These are phyloP conservation scores for Rhynchosporium graminicola DNA, from an alignment of 2,329 filamentous ascomycete species.

Conservation along the genomic window DNA sequence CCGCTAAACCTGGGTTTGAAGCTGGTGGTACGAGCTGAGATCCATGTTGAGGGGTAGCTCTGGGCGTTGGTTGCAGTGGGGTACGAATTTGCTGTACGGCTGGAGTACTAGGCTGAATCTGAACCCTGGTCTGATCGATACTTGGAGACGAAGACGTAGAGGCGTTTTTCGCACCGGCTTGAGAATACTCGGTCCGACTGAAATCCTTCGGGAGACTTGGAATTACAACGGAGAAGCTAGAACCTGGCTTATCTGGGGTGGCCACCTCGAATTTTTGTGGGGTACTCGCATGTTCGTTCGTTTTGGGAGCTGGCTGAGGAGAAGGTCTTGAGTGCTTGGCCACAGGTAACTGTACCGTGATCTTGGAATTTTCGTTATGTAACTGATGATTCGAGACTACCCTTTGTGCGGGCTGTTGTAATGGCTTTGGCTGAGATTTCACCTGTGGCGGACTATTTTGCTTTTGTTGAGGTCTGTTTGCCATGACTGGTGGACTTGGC, in stretches of 20 bases:
- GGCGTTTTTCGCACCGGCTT: background rate
- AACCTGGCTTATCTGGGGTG: constrained; percentile 44
- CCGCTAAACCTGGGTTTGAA: constrained; percentile 24
- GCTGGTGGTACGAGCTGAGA: constrained; percentile 17
- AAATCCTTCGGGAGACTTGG: constrained; percentile 32
- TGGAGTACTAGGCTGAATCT: constrained; percentile 9
- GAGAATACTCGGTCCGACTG: constrained; percentile 32
- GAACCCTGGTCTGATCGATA: background rate
- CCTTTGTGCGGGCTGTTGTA: constrained; percentile 8
- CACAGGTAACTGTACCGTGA: constrained; percentile 22
- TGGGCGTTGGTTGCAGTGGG: constrained; percentile 1
- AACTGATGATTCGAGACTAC: constrained; percentile 19
- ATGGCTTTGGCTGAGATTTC: constrained; percentile 27
- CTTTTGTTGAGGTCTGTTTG: constrained; percentile 4
- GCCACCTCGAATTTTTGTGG: constrained; percentile 8
- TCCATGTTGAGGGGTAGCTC: constrained; percentile 10
- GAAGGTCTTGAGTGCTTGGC: background rate
- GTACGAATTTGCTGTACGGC: constrained; percentile 43
- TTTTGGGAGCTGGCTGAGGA: background rate
- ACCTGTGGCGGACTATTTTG: constrained; percentile 18
- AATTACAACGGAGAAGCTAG: constrained; percentile 35
- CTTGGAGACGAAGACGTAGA: background rate
- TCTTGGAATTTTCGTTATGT: constrained; percentile 26
- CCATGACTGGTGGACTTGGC: constrained; percentile 22
- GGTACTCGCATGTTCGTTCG: background rate